A percentile compares a stretch with the other conserved stretches of the same genome.
Evolutionary conservation across 139 green algal genomes (phyloP).

Genomic region (Closterium sp.): DNA sequence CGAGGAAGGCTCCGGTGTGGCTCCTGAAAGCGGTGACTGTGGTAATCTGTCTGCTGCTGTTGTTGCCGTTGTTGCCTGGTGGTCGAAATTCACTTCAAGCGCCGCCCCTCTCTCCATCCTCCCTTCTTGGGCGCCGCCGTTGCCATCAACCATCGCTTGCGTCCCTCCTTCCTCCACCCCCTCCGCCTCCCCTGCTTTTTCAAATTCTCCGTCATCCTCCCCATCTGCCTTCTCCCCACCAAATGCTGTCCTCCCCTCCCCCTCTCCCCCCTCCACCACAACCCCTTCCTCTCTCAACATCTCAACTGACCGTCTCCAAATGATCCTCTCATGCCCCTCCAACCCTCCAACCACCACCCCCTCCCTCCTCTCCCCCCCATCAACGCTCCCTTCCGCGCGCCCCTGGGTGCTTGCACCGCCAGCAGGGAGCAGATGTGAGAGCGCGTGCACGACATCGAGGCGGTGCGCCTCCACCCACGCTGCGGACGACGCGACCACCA

Average conservation of each 20-base stretch:
- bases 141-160: neutral
- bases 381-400: neutral
- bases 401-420: neutral
- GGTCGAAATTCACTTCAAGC: neutral
- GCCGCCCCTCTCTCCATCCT: neutral
- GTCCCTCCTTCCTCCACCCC: neutral
- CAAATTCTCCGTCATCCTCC: neutral
- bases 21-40: neutral
- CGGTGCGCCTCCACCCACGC: conserved; percentile 43
- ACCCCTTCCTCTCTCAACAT: conserved; percentile 48
- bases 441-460: neutral
- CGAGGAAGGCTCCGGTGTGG: neutral
- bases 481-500: conserved; percentile 39
- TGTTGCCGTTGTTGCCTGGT: neutral
- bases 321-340: conserved; percentile 1
- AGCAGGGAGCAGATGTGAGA: neutral
- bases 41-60: neutral
- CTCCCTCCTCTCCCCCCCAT: neutral
- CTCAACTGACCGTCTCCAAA: conserved; percentile 31
- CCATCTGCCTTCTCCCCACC: neutral
- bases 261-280: neutral
- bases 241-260: neutral
- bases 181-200: neutral
- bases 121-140: neutral
- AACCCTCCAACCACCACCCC: too few species aligned